Conservation (phyloP, 192 early-diverging fungal genomes). For the Backusella morwellensis region DNA sequence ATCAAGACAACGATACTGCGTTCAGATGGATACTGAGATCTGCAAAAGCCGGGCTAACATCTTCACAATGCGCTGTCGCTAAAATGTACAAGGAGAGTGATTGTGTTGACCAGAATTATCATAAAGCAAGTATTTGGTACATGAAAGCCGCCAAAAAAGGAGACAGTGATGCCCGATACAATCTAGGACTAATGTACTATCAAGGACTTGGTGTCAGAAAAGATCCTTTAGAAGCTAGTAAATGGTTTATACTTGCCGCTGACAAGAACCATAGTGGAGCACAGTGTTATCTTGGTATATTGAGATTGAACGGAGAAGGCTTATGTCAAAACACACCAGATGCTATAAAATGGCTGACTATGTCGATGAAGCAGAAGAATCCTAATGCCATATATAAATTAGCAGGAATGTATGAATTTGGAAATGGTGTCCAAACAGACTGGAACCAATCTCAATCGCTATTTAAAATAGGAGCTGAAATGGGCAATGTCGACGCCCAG, state of each 20-base stretch:
- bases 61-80: background rate
- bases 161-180: slow-evolving; percentile 23
- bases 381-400: background rate
- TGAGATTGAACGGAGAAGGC: background rate
- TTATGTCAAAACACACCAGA: background rate
- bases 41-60: background rate
- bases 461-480: too few relatives aligned
- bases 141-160: slow-evolving; percentile 23
- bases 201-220: slow-evolving; percentile 5
- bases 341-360: background rate
- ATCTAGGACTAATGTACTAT: background rate
- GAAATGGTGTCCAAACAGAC: background rate
- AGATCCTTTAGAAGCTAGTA: background rate
- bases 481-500: background rate
- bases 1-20: background rate
- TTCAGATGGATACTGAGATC: background rate
- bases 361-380: background rate
- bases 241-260: background rate
- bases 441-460: too few relatives aligned
- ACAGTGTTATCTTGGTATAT: background rate
- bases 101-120: background rate
- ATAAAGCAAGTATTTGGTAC: slow-evolving; percentile 28
- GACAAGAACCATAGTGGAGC: background rate
- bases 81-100: background rate
- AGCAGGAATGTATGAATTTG: background rate